Evolutionary conservation across 148 eudicot genomes (phyloP).

Genomic region (Silene latifolia): DNA sequence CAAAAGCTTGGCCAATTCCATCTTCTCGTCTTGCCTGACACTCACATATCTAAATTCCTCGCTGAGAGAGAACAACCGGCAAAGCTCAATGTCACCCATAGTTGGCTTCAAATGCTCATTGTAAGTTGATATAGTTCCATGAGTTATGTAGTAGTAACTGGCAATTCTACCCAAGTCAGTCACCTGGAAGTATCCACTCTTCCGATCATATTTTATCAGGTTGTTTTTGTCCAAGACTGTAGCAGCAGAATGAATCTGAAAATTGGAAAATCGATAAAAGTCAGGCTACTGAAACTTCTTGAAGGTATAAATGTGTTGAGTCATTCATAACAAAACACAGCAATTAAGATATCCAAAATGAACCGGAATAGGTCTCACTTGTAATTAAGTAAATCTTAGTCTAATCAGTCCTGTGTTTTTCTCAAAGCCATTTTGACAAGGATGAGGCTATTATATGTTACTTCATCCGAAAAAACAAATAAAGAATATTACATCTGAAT

Average conservation of each 20-base stretch:
- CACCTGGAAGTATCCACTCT: slow-evolving; percentile 86
- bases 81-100: slow-evolving; percentile 92
- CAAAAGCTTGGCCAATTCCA: slow-evolving; percentile 82
- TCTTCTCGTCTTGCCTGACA: slow-evolving; percentile 87
- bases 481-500: too few relatives aligned
- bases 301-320: neutral
- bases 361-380: neutral
- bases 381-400: neutral
- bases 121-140: slow-evolving; percentile 79
- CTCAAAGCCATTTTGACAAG: too few relatives aligned
- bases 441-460: too few relatives aligned
- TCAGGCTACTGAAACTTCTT: neutral
- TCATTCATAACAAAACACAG: neutral
- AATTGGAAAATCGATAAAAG: neutral
- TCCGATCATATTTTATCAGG: slow-evolving; percentile 74
- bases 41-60: slow-evolving; percentile 89
- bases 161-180: slow-evolving; percentile 92
- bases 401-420: too few relatives aligned
- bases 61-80: slow-evolving; percentile 86
- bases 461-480: too few relatives aligned
- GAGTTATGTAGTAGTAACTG: slow-evolving; percentile 79
- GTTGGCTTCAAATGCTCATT: slow-evolving; percentile 91
- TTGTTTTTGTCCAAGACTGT: slow-evolving; percentile 68
- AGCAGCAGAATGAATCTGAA: slow-evolving; percentile 86
- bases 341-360: neutral